Percentiles rank a stretch among this genome's conserved stretches.
phyloP scores from a whole-genome alignment of 768 basidiomycete genomes.

The Tephrocybe sp. region DNA sequence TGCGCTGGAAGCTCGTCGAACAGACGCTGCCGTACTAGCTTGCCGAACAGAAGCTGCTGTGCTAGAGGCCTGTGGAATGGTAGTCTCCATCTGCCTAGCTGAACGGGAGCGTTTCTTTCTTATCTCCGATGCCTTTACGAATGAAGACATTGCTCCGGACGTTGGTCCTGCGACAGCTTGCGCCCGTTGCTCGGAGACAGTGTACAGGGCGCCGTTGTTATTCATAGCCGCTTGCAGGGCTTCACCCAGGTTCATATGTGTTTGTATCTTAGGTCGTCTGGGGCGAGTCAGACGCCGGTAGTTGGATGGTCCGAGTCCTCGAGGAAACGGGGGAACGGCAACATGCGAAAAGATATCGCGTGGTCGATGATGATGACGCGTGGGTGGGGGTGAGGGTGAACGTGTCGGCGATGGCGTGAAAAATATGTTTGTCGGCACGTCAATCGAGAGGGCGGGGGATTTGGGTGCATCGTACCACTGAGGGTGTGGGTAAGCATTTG shows the following conservation, averaged over 20 bases:
- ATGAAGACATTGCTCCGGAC: background rate
- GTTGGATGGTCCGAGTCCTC: conserved; percentile 5
- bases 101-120: background rate
- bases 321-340: conserved; percentile 22
- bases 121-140: background rate
- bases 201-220: conserved; percentile 13
- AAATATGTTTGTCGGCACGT: conserved; percentile 1
- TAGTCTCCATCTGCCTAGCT: background rate
- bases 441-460: conserved; percentile 1
- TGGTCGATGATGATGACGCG: background rate
- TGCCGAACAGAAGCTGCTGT: background rate
- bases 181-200: background rate
- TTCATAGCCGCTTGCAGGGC: conserved; percentile 14
- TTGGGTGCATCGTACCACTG: conserved; percentile 12
- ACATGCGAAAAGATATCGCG: conserved; percentile 22
- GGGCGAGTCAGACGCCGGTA: conserved; percentile 14
- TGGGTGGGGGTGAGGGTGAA: background rate
- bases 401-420: conserved; percentile 7
- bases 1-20: no score
- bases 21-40: no score
- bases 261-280: background rate
- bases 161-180: background rate
- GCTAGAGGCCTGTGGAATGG: background rate
- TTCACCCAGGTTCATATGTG: conserved; percentile 12
- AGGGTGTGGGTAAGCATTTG: no score